Evolutionary conservation across 495 filamentous ascomycete species (phyloP), one percentile per base, ranked within the genome.

Genomic region (Hypoxylon fuscum): DNA sequence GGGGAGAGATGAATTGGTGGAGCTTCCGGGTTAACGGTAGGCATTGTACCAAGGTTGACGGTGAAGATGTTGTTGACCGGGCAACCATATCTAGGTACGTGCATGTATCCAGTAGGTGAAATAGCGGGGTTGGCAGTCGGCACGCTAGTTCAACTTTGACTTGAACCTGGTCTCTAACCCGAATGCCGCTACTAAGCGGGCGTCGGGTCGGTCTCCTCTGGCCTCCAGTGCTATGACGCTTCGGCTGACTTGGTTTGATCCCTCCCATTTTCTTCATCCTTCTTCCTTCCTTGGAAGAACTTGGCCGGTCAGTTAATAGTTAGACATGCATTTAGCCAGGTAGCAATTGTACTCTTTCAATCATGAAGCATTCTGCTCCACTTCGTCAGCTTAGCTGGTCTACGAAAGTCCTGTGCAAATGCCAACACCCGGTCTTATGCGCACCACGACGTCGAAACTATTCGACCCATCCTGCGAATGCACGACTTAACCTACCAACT

Each of bases 401-500:
- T 20, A 45, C 15, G 14, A 42, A 50, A 12, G 12, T 14, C 12
- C 35, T 57, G 27, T 29, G 25, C 21, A 57, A 42, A 55, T 57
- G 27, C 27, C 42, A 27, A 10, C 57, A 40, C 2, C 46, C 52
- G 10, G 35, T 38, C 31, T 15, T 15, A 5, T 53, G 47, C 15
- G 31, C 25, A 31, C 57, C 35, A 25, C 57, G 14, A 21, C 32
- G 49, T 54, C 53, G 45, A 64, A 51, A 27, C 34, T 81, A 82
- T 69, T 82, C 79, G 34, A 81, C 79, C 23, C 78, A 80, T 37
- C 79, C 78, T 15, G 77, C 79, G n/a, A 77, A 80, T 20, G 81
- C 83, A 23, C 76, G 76, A 57, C 85, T 98, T 37, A 98, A 98
- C 74, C 68, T 91, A 29, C 93, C 93, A 12, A 89, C 90, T 66